Base-by-base conservation (phyloP, 2,329 filamentous ascomycete genomes). In the Paraconiothyrium sp. region DNA sequence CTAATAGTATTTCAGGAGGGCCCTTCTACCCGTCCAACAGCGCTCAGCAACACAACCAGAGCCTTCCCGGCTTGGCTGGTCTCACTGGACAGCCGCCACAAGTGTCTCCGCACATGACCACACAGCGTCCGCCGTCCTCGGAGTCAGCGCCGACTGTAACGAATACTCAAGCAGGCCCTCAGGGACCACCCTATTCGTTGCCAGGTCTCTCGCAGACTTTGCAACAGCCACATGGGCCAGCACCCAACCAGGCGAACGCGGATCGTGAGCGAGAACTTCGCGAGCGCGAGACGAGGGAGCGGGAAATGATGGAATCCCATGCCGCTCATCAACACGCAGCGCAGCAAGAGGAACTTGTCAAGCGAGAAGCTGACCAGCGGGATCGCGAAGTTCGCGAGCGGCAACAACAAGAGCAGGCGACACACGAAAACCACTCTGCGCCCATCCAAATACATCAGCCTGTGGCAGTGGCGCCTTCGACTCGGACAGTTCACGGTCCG, bases 361-460 rank as follows among this genome's bases (percentile, higher is more conserved):
- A 78, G 63, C 71, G 76, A 35, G 76, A 78, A 57, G 75, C 72
- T 16, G 78, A 81, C 59, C 84, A 87, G 63, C 81, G 85, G 60
- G 85, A 89, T 66, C 83, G 85, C 50, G 86, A 88, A 62, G 76
- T 88, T 64, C 85, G 88, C 70, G 89, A 92, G 67, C 85, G 89
- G 75, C 89, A 92, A 68, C 90, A 92, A 70, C 85, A 87, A 67
- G 88, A 92, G 67, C 90, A 89, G 69, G 86, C 87, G 54, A 87
- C 91, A 30, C 93, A 95, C 74, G 94, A 97, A 78, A 95, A 91
- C 80, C 94, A 92, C 74, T 90, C 92, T 43, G 92, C 91, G 60
- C 93, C 94, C 2, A 92, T 97, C 58, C 93, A 94, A 58, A 90
- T 98, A 71, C 94, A 98, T 79, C 94, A 98, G 78, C 94, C 94